Base-by-base conservation (phyloP, 805 yeast genomes). In the Yamadazyma tumulicola region DNA sequence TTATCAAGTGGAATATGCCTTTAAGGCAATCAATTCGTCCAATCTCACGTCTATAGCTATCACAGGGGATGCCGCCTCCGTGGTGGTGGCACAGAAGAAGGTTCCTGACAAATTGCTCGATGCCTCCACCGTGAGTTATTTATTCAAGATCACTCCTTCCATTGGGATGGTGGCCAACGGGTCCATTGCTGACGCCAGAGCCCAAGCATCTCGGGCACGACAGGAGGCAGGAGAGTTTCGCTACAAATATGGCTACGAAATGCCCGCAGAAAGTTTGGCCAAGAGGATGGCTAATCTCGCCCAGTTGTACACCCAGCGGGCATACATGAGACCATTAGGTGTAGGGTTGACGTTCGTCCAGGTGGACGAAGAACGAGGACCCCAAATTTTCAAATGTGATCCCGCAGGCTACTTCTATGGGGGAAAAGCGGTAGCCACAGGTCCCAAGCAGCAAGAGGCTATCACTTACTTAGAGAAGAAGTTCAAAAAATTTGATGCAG, bases 301-400 rank as follows among this genome's bases (percentile, higher is more conserved):
- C 32, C 98, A 93, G 69, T 77, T 93, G 43, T 93, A 88, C 62
- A 93, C 98, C 26, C 98, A 93, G 65, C 76, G 97, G 56, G 97
- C 97, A 8, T 91, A 91, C 62, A 93, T 93, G 97, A 79, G 98
- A 63, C 98, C 98, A 17, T 71, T 88, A 47, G 98, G 98, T 24
- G 96, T 91, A 40, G 86, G 95, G 19, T 72, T 88, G 54, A 87
- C 96, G 17, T 82, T 91, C 52, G 74, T 88, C 39, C 78, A 94
- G 29, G 81, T 85, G 38, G 71, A 65, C 35, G 51, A 54, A 24
- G 71, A 65, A 39, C 60, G 68, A 35, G 98, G 97, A 1, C 96
- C 98, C 18, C 78, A 80, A 51, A 72, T 93, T 41, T 88, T 76
- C 69, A 93, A 91, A 68, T 81, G 93, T 47, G 98, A 93, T 62